Evolutionary conservation across 306 rosid species (phyloP), one percentile per base, ranked within the genome.

Genomic region (Quercus mongolica): DNA sequence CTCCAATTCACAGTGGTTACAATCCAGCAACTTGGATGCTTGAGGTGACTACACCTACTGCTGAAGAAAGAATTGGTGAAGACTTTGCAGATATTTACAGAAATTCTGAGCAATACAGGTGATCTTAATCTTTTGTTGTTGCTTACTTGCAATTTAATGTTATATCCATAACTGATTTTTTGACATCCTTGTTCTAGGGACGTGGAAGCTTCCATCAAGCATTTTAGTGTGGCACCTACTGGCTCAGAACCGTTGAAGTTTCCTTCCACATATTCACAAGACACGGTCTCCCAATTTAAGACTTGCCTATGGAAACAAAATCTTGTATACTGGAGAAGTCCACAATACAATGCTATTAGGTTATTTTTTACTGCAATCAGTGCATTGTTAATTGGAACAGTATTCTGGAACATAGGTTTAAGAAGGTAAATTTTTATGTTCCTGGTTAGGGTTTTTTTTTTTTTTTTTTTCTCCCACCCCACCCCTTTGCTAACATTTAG

Each of bases 21-120:
- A 92, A 94, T 85, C 98, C 98, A 58, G 98, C 98, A 52, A 92
- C 98, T 54, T 94, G 98, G 98, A 92, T 94, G 87, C 92, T 94
- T 51, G 98, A 94, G 85, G 91, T 94, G 67, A 89, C 97, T 18
- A 92, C 98, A 54, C 84, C 92, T 54, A 87, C 88, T 64, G 76
- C 87, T 63, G 98, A 94, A 83, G 91, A 83, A 76, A 94, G 76
- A 81, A 73, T 92, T 58, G 80, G 80, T 54, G 61, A 9, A 80
- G 97, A 94, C 81, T 94, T 92, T 64, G 91, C 97, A 63, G 85
- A 62, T 0, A 35, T 86, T 28, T 92, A 94, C 79, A 80, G 65
- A 67, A 89, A 83, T 41, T 94, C 98, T 9, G 79, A 72, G 18
- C 97, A 85, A 28, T 92, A 46, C 88, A 92, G 88, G 98, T 94